Percentiles rank a stretch among this genome's conserved stretches.
Conservation (phyloP, 257 asterid genomes). For the Agastache rugosa region DNA sequence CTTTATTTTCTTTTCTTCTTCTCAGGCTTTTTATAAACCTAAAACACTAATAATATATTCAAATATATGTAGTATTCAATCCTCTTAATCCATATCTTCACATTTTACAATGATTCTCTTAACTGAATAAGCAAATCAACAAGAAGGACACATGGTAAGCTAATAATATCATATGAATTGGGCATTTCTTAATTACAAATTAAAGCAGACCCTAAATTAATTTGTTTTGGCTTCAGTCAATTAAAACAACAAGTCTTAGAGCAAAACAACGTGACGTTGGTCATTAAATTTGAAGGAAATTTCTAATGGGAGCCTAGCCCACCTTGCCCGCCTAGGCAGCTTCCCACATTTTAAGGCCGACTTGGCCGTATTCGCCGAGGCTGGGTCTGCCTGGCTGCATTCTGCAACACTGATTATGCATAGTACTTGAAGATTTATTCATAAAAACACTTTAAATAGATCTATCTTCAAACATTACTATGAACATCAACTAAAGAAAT, state of each 20-base stretch:
- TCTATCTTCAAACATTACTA: slow-evolving; percentile 1
- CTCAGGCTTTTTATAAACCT: neutral
- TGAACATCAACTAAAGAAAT: neutral
- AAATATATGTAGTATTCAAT: neutral
- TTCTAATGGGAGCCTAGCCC: slow-evolving; percentile 1
- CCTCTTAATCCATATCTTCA: neutral
- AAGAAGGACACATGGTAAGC: neutral
- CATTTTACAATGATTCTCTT: neutral
- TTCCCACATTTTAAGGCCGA: slow-evolving; percentile 18
- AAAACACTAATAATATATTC: neutral
- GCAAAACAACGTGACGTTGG: neutral
- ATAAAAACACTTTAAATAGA: neutral
- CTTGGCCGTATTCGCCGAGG: neutral
- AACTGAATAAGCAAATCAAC: neutral
- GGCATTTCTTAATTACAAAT: neutral
- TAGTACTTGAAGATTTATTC: slow-evolving; percentile 17
- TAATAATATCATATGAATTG: neutral
- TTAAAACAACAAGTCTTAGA: neutral
- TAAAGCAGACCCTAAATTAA: neutral
- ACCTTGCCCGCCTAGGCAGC: slow-evolving; percentile 9
- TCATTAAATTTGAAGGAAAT: neutral
- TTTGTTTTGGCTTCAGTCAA: neutral
- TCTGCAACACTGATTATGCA: slow-evolving; percentile 21
- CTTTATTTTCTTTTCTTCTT: neutral
- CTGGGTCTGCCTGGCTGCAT: neutral